A percentile compares a stretch with the other conserved stretches of the same genome.
Evolutionary conservation across 805 yeast species (phyloP).

Genomic region (Lipomyces lipofer): DNA sequence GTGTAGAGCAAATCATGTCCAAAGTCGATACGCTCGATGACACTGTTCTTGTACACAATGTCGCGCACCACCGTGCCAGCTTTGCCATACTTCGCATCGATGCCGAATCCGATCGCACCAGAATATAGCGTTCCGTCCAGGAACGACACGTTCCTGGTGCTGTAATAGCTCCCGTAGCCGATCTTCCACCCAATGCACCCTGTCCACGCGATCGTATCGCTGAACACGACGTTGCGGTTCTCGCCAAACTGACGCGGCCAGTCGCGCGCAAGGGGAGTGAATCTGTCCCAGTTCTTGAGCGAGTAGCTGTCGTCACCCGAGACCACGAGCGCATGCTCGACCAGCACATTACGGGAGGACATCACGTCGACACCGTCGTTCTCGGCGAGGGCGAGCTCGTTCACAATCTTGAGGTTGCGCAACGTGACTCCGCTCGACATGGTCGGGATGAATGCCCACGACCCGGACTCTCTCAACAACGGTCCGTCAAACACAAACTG

Average conservation of each 20-base stretch:
- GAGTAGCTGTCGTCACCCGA: conserved; percentile 25
- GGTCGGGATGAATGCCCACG: conserved; percentile 19
- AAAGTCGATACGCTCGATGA: conserved; percentile 12
- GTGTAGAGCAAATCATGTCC: conserved; percentile 11
- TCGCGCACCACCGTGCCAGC: conserved; percentile 1
- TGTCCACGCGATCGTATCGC: conserved; percentile 26
- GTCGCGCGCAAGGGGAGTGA: conserved; percentile 3
- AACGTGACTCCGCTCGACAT: conserved; percentile 4
- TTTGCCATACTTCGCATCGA: conserved; percentile 10
- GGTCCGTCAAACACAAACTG: conserved; percentile 16
- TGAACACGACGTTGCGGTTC: conserved; percentile 7
- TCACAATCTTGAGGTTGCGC: conserved; percentile 17
- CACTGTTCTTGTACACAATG: conserved; percentile 3
- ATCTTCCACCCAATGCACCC: conserved; percentile 22
- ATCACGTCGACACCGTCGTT: conserved; percentile 26
- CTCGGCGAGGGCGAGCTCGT: conserved; percentile 13
- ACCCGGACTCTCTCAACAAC: conserved; percentile 19
- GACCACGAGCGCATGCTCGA: conserved; percentile 13
- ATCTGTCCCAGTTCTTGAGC: conserved; percentile 19
- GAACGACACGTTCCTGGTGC: conserved; percentile 1
- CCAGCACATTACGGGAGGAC: conserved; percentile 13
- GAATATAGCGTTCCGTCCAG: conserved; percentile 13
- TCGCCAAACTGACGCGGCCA: conserved; percentile 14
- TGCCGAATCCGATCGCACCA: conserved; percentile 20
- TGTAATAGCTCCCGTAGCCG: conserved; percentile 19